A percentile compares a stretch with the other conserved stretches of the same genome.
Conservation (phyloP, 2,329 filamentous ascomycete genomes). For the Nothophoma quercina region DNA sequence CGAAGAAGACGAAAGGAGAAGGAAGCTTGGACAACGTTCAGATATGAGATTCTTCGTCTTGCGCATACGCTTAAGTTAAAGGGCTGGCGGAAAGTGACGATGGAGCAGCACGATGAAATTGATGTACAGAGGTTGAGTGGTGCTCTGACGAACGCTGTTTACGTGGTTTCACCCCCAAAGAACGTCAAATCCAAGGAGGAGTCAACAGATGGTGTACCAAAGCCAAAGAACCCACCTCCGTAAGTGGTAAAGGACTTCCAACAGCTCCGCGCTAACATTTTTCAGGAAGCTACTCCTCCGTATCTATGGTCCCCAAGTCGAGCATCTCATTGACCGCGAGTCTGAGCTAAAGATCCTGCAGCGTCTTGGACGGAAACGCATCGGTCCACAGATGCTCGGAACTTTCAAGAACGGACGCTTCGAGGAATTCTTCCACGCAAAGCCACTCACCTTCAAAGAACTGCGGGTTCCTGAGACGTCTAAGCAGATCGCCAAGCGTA, state of each 20-base stretch:
- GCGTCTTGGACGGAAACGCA: constrained; percentile 87
- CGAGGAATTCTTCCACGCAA: constrained; percentile 90
- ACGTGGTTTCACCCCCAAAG: constrained; percentile 85
- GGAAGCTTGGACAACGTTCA: constrained; percentile 85
- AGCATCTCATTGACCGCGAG: constrained; percentile 93
- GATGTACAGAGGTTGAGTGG: constrained; percentile 82
- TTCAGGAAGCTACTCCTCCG: constrained; percentile 83
- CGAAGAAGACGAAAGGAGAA: constrained; percentile 68
- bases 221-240: constrained; percentile 60
- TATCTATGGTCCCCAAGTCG: constrained; percentile 93
- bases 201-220: constrained; percentile 44
- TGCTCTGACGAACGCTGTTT: constrained; percentile 94
- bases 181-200: constrained; percentile 59
- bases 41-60: constrained; percentile 88
- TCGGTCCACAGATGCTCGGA: constrained; percentile 87
- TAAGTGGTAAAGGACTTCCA: constrained; percentile 48
- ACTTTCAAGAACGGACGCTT: constrained; percentile 96
- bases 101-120: constrained; percentile 73
- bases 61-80: constrained; percentile 89
- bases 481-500: constrained; percentile 93
- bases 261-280: constrained; percentile 16
- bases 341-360: constrained; percentile 86
- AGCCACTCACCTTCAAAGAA: constrained; percentile 77
- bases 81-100: constrained; percentile 84
- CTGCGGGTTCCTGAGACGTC: constrained; percentile 83